These are phyloP conservation scores for Stagonosporopsis cucurbitacearum DNA, from an alignment of 2,329 filamentous ascomycete species.

Conservation along the genomic window DNA sequence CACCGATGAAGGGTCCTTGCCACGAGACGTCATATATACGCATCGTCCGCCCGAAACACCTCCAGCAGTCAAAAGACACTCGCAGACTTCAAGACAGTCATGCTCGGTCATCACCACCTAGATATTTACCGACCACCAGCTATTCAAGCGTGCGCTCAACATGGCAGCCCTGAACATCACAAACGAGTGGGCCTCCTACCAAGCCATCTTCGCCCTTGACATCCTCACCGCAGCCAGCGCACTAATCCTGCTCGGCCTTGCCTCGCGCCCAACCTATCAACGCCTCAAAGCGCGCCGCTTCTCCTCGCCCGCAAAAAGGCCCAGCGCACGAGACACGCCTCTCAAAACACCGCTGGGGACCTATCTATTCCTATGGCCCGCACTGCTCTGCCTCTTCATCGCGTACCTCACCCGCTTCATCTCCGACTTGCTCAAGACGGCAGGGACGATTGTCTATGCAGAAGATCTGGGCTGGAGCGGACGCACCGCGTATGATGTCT, in stretches of 20 bases:
- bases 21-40: not conserved
- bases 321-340: not conserved
- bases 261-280: not conserved
- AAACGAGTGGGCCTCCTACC: not conserved
- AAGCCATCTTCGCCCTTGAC: not conserved
- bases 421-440: not conserved
- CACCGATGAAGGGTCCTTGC: not conserved
- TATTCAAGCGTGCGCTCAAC: not conserved
- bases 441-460: not conserved
- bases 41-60: not conserved
- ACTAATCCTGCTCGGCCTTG: not conserved
- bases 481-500: not conserved
- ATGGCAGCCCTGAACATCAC: not conserved
- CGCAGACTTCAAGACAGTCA: not conserved
- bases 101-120: too few relatives aligned
- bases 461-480: not conserved
- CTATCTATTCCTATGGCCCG: not conserved
- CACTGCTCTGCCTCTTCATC: not conserved
- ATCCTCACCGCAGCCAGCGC: not conserved
- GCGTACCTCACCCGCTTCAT: not conserved
- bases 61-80: not conserved
- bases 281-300: not conserved
- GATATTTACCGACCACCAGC: not conserved
- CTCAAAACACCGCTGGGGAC: not conserved
- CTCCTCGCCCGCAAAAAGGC: not conserved